A percentile compares a stretch with the other conserved stretches of the same genome.
Conservation (phyloP, 768 basidiomycete species). For the Lepiota brunneoincarnata region DNA sequence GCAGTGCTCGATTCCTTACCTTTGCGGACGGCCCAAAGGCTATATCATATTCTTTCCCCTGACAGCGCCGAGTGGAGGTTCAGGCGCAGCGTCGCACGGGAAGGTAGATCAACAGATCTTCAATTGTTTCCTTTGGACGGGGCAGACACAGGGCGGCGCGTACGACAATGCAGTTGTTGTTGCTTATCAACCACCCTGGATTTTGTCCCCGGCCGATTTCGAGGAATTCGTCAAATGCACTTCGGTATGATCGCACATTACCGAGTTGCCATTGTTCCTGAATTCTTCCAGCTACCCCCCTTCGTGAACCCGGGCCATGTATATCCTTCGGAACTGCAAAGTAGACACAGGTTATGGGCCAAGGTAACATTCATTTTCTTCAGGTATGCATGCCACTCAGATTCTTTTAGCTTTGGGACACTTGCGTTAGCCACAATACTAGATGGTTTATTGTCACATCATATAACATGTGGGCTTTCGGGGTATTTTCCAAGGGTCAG, state of each 20-base stretch:
- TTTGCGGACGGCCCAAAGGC: conserved; percentile 46
- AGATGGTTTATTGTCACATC: conserved; percentile 60
- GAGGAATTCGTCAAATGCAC: conserved; percentile 46
- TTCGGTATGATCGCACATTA: conserved; percentile 28
- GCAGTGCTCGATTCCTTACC: conserved; percentile 34
- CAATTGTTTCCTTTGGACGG: conserved; percentile 44
- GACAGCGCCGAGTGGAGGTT: conserved; percentile 42
- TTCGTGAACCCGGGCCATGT: conserved; percentile 29
- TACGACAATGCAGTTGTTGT: conserved; percentile 39
- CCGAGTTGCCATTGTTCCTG: conserved; percentile 12
- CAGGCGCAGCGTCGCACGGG: conserved; percentile 25
- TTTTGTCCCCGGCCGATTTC: conserved; percentile 52
- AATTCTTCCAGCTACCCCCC: conserved; percentile 36
- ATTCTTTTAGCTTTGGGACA: conserved; percentile 48
- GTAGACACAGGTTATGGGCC: conserved; percentile 57
- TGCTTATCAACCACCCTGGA: conserved; percentile 62
- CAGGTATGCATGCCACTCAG: background rate
- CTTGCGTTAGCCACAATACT: conserved; percentile 43
- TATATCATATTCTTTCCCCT: conserved; percentile 44
- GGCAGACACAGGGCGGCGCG: conserved; percentile 16
- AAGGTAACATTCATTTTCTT: conserved; percentile 34
- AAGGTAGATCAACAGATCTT: conserved; percentile 30
- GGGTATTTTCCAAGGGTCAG: conserved; percentile 55
- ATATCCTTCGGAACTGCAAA: conserved; percentile 31
- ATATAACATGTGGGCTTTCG: conserved; percentile 62